phyloP scores from a whole-genome alignment of 2,329 filamentous ascomycete genomes.

The Colletotrichum spaethianum region DNA sequence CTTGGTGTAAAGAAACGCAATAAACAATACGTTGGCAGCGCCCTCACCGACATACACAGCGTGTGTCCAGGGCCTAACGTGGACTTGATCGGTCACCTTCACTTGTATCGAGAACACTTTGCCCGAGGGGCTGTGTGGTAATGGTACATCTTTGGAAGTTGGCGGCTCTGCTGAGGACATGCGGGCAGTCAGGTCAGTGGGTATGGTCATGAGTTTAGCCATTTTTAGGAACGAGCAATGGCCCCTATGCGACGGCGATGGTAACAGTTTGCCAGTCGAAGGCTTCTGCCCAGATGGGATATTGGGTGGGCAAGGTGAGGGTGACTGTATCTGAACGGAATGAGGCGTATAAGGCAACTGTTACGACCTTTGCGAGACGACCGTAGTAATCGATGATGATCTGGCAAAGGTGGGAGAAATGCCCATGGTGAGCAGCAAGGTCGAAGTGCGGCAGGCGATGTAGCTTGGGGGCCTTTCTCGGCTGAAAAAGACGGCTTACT shows the following conservation, averaged over 20 bases:
- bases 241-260: neutral
- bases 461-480: neutral
- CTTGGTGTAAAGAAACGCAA: conserved; percentile 49
- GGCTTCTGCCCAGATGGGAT: neutral
- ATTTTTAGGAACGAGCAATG: neutral
- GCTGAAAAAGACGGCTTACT: conserved; percentile 15
- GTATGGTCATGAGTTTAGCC: conserved; percentile 1
- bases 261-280: neutral
- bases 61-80: conserved; percentile 43
- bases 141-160: conserved; percentile 8
- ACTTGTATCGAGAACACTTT: conserved; percentile 10
- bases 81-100: neutral
- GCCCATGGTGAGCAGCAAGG: conserved; percentile 16
- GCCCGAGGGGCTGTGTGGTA: conserved; percentile 12
- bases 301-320: neutral
- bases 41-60: conserved; percentile 73
- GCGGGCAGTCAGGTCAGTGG: neutral
- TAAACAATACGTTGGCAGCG: conserved; percentile 81
- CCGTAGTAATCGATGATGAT: conserved; percentile 3
- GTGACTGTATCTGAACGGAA: no score
- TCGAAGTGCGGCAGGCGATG: conserved; percentile 5
- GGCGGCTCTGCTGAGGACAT: conserved; percentile 5
- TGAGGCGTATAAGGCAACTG: neutral
- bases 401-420: conserved; percentile 8
- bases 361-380: conserved; percentile 2